Percentiles rank a stretch among this genome's conserved stretches.
Conservation (phyloP, 148 eudicot genomes). For the Fagopyrum homotropicum region DNA sequence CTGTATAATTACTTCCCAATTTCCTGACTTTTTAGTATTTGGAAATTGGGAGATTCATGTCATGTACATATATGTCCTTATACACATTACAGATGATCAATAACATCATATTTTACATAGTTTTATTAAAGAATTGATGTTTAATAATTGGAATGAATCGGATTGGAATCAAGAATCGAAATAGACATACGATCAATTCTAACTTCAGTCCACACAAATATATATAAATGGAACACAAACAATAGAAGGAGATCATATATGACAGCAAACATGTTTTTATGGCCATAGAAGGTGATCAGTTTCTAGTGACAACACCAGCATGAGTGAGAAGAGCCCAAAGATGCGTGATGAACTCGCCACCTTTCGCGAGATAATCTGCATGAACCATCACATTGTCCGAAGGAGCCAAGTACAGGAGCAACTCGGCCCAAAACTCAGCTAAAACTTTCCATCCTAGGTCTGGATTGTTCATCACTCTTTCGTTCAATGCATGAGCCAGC, state of each 20-base stretch:
- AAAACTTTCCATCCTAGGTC: conserved; percentile 6
- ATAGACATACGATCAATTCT: no score
- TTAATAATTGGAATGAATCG: not conserved
- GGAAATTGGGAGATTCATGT: conserved; percentile 4
- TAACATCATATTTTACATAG: conserved; percentile 1
- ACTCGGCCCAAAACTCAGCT: conserved; percentile 6
- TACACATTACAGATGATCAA: conserved; percentile 4
- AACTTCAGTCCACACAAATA: no score
- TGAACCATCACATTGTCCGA: not conserved
- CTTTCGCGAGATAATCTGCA: conserved; percentile 3
- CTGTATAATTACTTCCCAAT: not conserved
- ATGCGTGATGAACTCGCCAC: conserved; percentile 15
- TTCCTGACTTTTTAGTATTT: not conserved
- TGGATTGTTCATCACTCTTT: not conserved
- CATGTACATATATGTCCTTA: not conserved
- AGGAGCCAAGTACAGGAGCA: conserved; percentile 7
- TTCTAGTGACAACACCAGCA: not conserved
- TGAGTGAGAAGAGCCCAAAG: conserved; percentile 12
- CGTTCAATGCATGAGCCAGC: not conserved
- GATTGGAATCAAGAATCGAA: no score
- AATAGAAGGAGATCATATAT: not conserved
- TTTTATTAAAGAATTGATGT: not conserved
- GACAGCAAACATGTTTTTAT: not conserved
- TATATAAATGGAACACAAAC: not conserved
- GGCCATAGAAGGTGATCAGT: not conserved